Base-by-base conservation (phyloP, 106 monocot species). In the Cymbidium sinense region DNA sequence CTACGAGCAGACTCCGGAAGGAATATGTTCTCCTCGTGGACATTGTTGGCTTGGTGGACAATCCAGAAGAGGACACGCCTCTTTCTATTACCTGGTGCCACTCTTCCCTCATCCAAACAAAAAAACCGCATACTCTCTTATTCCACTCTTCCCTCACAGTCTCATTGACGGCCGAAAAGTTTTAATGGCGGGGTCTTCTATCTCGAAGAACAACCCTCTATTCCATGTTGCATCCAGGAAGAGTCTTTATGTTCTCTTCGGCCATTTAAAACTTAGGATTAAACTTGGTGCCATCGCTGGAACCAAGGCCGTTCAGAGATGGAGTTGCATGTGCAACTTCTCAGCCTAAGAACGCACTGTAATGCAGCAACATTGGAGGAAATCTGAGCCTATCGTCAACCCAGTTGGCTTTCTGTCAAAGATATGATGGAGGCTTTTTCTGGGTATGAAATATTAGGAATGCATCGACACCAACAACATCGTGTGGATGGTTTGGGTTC, bases 401-500 rank as follows among this genome's bases (percentile, higher is more conserved):
- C 92, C 87, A 9, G 87, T 87, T 12, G 92, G 92, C 0, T 92
- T 92, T 70, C 87, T 92, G 34, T 52, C 81, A 4, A 87, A 82
- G 85, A 83, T 74, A 33, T 89, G 10, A 73, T 64, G 15, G 81
- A 78, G 50, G 81, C 82, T 18, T 80, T 89, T 39, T 83, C 86
- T 18, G 92, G 92, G 87, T 86, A 77, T 76, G 92, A 89, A 44
- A 79, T 92, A 28, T 79, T 92, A 39, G 92, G 92, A 33, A 81
- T 92, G 89, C 92, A 89, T 76, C 83, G 92, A 23, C 84, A 92
- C 41, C 54, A 85, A 54, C 81, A 85, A 19, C 92, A 92, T 79
- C 64, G 92, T 47, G 71, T 92, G 70, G 89, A 92, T 92, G 92
- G 92, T 89, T 39, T 92, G 92, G 92, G 92, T 85, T 10, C 89